Evolutionary conservation across 2,329 filamentous ascomycete species (phyloP), one percentile per base, ranked within the genome.

Genomic region (Alternaria dauci): DNA sequence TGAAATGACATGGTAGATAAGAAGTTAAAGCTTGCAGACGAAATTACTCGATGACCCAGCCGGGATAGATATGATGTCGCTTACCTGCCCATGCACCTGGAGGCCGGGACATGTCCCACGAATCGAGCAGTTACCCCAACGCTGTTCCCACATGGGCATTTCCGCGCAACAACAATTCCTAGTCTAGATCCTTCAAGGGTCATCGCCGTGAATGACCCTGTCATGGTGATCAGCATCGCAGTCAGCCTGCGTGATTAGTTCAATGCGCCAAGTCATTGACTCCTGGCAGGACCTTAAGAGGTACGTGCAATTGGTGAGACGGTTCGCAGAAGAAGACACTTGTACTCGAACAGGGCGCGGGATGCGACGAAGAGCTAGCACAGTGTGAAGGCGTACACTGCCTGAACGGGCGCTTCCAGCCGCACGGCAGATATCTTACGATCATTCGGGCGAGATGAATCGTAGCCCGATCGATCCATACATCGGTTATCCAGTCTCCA

Each of bases 341-440:
- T 51, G 32, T 36, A 16, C 32, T 36, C 32, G 14, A 36, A 36
- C 14, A 36, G 14, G 32, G 6, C 32, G 14, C 14, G 62, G 59
- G 55, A 56, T 51, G 36, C 16, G 20, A 43, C 61, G 8, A 48
- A 16, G 44, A 59, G 44, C 46, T 55, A 52, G 50, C 23, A 26
- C n/a, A 26, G 26, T 34, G 28, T 28, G 28, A 32, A 36, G 2
- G 32, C 41, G 36, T 39, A 34, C 41, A 30, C 44, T 2, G 28
- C 18, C 44, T 32, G 44, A 48, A 47, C 48, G 32, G 48, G 30
- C 61, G 56, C 53, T 44, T 57, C 48, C 43, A 53, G 46, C 57
- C 57, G 55, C 26, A 41, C 16, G 30, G 43, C 34, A 51, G 46
- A 44, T 51, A 32, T 47, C 38, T 39, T 12, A 11, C 38, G n/a